Evolutionary conservation across 352 stramenopile species (phyloP).

Genomic region (Pythium dissimile): DNA sequence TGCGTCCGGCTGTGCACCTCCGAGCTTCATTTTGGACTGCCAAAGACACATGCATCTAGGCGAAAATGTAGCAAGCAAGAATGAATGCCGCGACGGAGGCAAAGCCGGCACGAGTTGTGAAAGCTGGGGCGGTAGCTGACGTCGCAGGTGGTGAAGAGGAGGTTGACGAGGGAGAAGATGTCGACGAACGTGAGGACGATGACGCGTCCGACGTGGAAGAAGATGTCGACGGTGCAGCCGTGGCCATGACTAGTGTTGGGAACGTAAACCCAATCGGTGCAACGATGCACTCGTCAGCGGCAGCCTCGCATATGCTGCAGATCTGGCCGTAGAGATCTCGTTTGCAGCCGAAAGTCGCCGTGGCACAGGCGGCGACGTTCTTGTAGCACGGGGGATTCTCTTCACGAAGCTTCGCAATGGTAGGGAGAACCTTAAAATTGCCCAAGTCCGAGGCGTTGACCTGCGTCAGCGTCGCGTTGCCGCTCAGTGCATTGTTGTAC

Average conservation of each 20-base stretch:
- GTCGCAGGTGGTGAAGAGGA: not conserved
- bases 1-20: not conserved
- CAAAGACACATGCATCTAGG: not conserved
- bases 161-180: not conserved
- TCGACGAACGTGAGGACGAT: not conserved
- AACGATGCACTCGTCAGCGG: slow-evolving; percentile 25
- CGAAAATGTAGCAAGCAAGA: not conserved
- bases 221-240: slow-evolving; percentile 1
- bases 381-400: slow-evolving; percentile 63
- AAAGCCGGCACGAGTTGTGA: not conserved
- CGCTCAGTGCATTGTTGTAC: slow-evolving; percentile 38
- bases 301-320: slow-evolving; percentile 39
- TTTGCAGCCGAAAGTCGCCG: slow-evolving; percentile 53
- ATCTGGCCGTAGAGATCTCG: slow-evolving; percentile 53
- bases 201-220: not conserved
- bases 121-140: not conserved
- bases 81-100: not conserved
- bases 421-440: slow-evolving; percentile 49
- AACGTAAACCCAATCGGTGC: slow-evolving; percentile 32
- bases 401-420: slow-evolving; percentile 29
- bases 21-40: not conserved
- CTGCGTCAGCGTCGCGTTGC: slow-evolving; percentile 28
- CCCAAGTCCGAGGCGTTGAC: slow-evolving; percentile 24
- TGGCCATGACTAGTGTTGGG: slow-evolving; percentile 31
- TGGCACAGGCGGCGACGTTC: slow-evolving; percentile 51